Percentiles rank a stretch among this genome's conserved stretches.
Conservation (phyloP, 2,329 filamentous ascomycete species). For the Ascochyta fabae region DNA sequence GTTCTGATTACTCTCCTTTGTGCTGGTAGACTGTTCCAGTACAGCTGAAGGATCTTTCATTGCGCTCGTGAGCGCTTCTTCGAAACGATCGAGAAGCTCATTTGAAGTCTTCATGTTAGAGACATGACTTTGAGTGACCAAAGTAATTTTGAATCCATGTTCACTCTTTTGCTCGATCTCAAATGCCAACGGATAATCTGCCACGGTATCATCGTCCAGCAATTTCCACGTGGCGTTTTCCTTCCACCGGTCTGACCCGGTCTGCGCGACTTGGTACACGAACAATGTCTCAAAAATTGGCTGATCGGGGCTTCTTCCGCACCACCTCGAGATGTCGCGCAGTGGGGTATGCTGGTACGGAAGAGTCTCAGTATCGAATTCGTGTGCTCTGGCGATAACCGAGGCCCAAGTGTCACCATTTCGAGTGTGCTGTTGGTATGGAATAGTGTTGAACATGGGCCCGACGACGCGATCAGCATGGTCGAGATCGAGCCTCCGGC, state of each 20-base stretch:
- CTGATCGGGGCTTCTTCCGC: constrained; percentile 59
- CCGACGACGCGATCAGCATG: constrained; percentile 73
- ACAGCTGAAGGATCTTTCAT: constrained; percentile 40
- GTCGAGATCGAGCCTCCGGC: constrained; percentile 73
- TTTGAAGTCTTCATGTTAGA: constrained; percentile 45
- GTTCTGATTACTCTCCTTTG: not conserved
- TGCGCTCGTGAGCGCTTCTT: constrained; percentile 48
- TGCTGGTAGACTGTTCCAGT: constrained; percentile 24
- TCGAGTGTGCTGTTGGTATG: constrained; percentile 64
- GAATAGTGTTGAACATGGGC: constrained; percentile 89
- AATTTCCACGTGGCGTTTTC: constrained; percentile 60
- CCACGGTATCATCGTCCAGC: constrained; percentile 49
- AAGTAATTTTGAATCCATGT: constrained; percentile 60
- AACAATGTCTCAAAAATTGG: constrained; percentile 78
- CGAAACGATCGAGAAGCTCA: constrained; percentile 54
- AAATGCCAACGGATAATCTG: constrained; percentile 79
- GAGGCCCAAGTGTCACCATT: constrained; percentile 62
- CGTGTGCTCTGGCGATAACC: constrained; percentile 69
- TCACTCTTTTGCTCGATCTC: constrained; percentile 67
- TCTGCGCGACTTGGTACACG: constrained; percentile 69
- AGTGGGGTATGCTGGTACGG: constrained; percentile 81
- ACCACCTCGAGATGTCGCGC: constrained; percentile 82
- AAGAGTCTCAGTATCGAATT: constrained; percentile 71
- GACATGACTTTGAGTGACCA: constrained; percentile 64
- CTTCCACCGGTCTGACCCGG: constrained; percentile 27